Conservation (phyloP, 192 early-diverging fungal species). For the Dimargaris xerosporica region DNA sequence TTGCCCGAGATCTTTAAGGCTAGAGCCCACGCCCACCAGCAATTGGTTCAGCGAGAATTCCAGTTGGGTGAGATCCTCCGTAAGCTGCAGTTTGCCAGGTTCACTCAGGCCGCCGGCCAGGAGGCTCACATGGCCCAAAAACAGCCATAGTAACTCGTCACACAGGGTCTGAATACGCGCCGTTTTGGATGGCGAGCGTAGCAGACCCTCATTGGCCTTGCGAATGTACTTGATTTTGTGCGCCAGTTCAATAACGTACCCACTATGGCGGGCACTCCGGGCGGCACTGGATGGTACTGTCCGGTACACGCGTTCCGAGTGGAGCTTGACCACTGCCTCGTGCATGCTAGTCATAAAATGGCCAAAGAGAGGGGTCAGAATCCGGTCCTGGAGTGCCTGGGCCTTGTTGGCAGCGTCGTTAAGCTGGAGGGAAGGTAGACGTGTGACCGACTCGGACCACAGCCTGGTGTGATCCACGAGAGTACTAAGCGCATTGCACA, state of each 20-base stretch:
- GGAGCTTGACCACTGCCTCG: constrained; percentile 1
- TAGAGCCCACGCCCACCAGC: neutral
- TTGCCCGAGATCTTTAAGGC: neutral
- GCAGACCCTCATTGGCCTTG: neutral
- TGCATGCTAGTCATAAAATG: constrained; percentile 1
- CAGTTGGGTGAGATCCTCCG: constrained; percentile 4
- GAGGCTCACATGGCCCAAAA: constrained; percentile 3
- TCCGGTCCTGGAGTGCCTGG: neutral
- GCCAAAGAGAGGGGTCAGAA: constrained; percentile 2
- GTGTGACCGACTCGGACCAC: neutral
- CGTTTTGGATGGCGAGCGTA: neutral
- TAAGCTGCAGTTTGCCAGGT: constrained; percentile 3
- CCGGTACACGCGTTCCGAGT: neutral
- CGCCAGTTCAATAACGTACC: constrained; percentile 3
- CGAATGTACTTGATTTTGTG: constrained; percentile 8
- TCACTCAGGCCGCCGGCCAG: neutral
- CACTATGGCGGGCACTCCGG: neutral
- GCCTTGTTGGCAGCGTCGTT: neutral
- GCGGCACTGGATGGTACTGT: neutral
- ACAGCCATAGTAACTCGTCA: neutral
- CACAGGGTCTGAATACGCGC: neutral
- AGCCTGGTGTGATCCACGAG: neutral
- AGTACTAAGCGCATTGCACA: neutral
- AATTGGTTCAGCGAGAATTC: constrained; percentile 6
- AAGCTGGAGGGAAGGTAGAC: neutral